phyloP scores from a whole-genome alignment of 805 yeast genomes.

The Monosporozyma servazzii region DNA sequence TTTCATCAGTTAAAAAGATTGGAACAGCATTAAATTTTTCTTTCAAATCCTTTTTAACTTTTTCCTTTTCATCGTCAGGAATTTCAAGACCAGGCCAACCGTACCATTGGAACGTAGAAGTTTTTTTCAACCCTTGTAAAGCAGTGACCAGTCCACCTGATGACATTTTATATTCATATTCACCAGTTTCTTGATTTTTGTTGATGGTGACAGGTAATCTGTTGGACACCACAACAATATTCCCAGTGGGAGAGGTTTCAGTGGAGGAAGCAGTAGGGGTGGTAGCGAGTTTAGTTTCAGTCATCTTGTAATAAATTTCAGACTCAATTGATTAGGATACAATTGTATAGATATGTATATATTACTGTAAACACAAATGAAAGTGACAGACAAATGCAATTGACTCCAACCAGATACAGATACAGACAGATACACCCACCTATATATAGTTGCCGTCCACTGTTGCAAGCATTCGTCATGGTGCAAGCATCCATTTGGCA shows the following conservation, averaged over 20 bases:
- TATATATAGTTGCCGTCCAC: too few species aligned
- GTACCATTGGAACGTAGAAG: constrained; percentile 86
- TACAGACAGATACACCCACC: background rate
- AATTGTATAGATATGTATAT: too few species aligned
- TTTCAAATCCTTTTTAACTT: constrained; percentile 60
- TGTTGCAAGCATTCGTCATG: background rate
- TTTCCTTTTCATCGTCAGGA: constrained; percentile 62
- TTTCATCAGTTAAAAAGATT: constrained; percentile 73
- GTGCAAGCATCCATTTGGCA: background rate
- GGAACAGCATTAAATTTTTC: constrained; percentile 85
- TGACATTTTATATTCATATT: constrained; percentile 81
- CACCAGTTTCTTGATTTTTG: constrained; percentile 45
- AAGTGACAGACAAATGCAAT: too few species aligned
- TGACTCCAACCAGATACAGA: too few species aligned
- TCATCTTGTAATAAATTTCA: background rate
- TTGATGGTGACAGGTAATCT: constrained; percentile 90
- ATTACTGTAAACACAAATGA: too few species aligned
- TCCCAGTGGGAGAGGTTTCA: constrained; percentile 33
- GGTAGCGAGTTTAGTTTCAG: background rate
- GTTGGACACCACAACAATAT: constrained; percentile 87
- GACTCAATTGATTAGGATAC: background rate
- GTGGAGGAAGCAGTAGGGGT: background rate
- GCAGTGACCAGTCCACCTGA: constrained; percentile 98
- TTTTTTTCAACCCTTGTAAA: constrained; percentile 77
- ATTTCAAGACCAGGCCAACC: constrained; percentile 97